Evolutionary conservation across 2,329 filamentous ascomycete genomes (phyloP).

Genomic region (Paramyrothecium roridum): DNA sequence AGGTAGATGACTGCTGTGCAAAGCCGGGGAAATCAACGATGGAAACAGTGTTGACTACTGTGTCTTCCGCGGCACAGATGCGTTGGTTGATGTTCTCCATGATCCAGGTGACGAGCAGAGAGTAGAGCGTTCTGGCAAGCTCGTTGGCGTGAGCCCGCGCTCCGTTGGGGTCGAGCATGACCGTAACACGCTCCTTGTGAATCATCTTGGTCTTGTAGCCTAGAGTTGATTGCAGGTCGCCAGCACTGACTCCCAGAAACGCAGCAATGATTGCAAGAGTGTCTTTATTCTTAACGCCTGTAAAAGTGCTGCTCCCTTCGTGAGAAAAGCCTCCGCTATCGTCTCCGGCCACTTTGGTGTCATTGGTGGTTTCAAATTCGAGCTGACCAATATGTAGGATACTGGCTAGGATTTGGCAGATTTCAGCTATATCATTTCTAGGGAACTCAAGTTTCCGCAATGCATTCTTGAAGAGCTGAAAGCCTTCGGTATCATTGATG

Average conservation of each 20-base stretch:
- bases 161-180: slow-evolving; percentile 92
- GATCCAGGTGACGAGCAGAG: slow-evolving; percentile 87
- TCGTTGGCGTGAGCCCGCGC: slow-evolving; percentile 92
- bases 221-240: slow-evolving; percentile 81
- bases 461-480: slow-evolving; percentile 96
- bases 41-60: slow-evolving; percentile 89
- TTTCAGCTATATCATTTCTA: slow-evolving; percentile 88
- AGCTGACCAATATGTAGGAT: slow-evolving; percentile 98
- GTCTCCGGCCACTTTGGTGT: slow-evolving; percentile 75
- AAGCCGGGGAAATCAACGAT: slow-evolving; percentile 97
- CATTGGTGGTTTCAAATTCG: slow-evolving; percentile 81
- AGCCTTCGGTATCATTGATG: slow-evolving; percentile 92
- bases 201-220: slow-evolving; percentile 97
- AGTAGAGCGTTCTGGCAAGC: slow-evolving; percentile 88
- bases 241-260: slow-evolving; percentile 83
- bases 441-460: slow-evolving; percentile 92
- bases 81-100: slow-evolving; percentile 90
- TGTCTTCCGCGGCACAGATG: slow-evolving; percentile 81
- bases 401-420: slow-evolving; percentile 89
- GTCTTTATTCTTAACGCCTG: slow-evolving; percentile 91
- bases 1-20: slow-evolving; percentile 76
- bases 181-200: slow-evolving; percentile 92
- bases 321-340: slow-evolving; percentile 96
- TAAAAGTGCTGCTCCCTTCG: slow-evolving; percentile 83
- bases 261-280: slow-evolving; percentile 81